phyloP scores from a whole-genome alignment of 2,329 filamentous ascomycete genomes.

The Chalara sp. region DNA sequence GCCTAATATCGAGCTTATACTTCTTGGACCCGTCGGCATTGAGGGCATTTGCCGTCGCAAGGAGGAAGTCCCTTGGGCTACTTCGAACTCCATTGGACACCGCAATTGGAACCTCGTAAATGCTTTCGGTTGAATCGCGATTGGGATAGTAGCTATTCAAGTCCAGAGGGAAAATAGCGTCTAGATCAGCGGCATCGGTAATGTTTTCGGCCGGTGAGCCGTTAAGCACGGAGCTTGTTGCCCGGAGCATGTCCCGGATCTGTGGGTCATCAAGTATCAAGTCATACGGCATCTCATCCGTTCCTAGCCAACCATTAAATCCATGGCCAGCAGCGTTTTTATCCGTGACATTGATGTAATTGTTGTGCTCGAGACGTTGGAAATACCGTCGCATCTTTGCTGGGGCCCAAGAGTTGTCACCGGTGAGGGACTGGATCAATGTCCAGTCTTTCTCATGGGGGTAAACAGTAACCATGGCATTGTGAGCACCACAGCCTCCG shows the following conservation, averaged over 20 bases:
- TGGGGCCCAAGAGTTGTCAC: conserved; percentile 18
- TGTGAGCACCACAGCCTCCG: conserved; percentile 24
- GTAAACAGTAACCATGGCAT: conserved; percentile 17
- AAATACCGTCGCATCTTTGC: conserved; percentile 19
- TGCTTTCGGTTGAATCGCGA: conserved; percentile 9
- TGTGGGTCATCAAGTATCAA: conserved; percentile 12
- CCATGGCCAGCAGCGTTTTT: conserved; percentile 8
- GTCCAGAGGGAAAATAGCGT: conserved; percentile 6
- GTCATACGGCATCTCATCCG: conserved; percentile 1
- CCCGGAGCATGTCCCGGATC: conserved; percentile 8
- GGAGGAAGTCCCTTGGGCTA: conserved; percentile 18
- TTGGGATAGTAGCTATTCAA: conserved; percentile 11
- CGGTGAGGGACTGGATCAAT: conserved; percentile 15
- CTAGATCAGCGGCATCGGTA: not conserved
- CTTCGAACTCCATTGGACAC: conserved; percentile 11
- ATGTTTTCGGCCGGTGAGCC: not conserved
- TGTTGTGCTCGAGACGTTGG: conserved; percentile 8
- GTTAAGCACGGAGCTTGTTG: conserved; percentile 3
- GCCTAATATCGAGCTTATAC: conserved; percentile 16
- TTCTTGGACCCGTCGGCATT: conserved; percentile 14
- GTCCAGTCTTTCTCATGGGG: conserved; percentile 19
- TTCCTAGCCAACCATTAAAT: conserved; percentile 22
- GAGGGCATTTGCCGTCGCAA: conserved; percentile 8
- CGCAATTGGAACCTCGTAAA: conserved; percentile 18
- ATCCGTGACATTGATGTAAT: conserved; percentile 5